Evolutionary conservation across 768 basidiomycete species (phyloP), one percentile per base, ranked within the genome.

Genomic region (Auricularia auricula-judae): DNA sequence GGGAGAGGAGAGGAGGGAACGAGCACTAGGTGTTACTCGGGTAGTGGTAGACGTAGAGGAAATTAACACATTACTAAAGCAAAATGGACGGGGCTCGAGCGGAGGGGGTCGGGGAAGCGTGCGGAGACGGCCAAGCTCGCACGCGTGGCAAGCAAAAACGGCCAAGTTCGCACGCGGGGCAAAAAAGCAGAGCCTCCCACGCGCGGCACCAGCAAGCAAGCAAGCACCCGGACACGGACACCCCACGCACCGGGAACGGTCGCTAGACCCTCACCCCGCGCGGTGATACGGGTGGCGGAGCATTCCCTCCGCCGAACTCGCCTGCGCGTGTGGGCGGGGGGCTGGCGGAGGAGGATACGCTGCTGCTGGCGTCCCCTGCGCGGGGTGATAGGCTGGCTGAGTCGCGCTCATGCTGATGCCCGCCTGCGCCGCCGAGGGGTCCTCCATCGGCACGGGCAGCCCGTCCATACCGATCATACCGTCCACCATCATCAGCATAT

Each of bases 391-490:
- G 43, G 4, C 23, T 34, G 34, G 7, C 35, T 10, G 47, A 43
- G 34, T 35, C n/a, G 61, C 29, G 29, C 62, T 35, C 42, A 44
- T 63, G 21, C 43, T 43, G 16, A 44, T 51, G 43, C n/a, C 21
- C n/a, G 63, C 29, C 53, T 4, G 63, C 54, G 43, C 63, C 18
- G 43, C 63, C 18, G 54, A 5, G 18, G 63, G 63, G 33, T 63
- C 63, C 14, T 63, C 63, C 12, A 63, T 33, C 14, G 63, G 21
- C 14, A 63, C 44, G 14, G 54, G 47, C 33, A 51, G 43, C n/a
- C 44, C 54, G 29, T 51, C 63, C 34, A 51, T 63, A 42, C 39
- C 39, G 39, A 42, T 42, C 39, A 42, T 42, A 42, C 39, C 39
- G 39, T 42, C 39, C 39, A 42, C 39, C 39, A 42, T 42, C 39